Evolutionary conservation across 345 rosid species (phyloP), one percentile per base, ranked within the genome.

Genomic region (Angophora floribunda): DNA sequence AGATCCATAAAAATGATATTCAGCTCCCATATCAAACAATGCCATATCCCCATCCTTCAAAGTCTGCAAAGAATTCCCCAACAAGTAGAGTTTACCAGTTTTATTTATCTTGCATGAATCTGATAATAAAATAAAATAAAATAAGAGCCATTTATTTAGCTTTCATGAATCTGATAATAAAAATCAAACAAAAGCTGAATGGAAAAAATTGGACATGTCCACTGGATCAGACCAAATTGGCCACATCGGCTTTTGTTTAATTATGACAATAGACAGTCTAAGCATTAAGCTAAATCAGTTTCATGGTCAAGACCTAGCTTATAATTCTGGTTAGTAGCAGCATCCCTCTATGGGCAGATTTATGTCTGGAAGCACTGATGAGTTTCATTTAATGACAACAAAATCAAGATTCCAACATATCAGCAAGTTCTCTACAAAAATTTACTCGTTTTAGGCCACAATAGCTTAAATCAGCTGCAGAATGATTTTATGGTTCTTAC

Each of bases 1-100:
- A 92, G 99, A 97, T 10, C 96, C 99, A 90, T 95, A 97, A 92
- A 97, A 97, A 88, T 92, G 93, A 91, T 95, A 95, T 90, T 97
- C 99, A 85, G 94, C 99, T 90, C 99, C 99, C 99, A 97, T 97
- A 91, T 97, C 99, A 90, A 97, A 94, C 93, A 97, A 94, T 87
- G 99, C 97, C 95, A 96, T 93, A 90, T 96, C 98, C 90, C 99
- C 99, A 93, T 96, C 97, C 92, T 92, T 89, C 85, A 97, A 91
- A 87, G 89, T 95, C 99, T 97, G 96, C 90, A 94, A 49, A 85
- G 90, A 87, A 87, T 36, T 75, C 47, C 82, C 4, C 82, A 36
- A 36, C 24, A 36, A 70, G 21, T 70, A 75, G 82, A 75, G 36
- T 21, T 75, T 75, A 17, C 14, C 82, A 75, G 44, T 41, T 75